Percentiles rank a stretch among this genome's conserved stretches.
Conservation (phyloP, 768 basidiomycete species). For the Leccinum barrowsii region DNA sequence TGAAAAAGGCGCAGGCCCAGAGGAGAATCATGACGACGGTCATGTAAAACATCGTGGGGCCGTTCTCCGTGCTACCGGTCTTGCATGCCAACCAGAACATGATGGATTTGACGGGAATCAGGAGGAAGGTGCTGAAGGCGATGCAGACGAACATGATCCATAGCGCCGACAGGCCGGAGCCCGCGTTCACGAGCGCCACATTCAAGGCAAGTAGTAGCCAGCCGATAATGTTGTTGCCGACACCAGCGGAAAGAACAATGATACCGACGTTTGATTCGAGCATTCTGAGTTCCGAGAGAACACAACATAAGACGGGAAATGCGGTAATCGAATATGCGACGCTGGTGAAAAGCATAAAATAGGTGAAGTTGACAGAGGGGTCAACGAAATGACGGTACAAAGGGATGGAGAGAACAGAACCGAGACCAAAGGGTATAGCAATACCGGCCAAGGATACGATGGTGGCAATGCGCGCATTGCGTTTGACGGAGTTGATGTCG, state of each 20-base stretch:
- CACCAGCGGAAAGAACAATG: conserved; percentile 88
- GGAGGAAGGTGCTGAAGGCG: conserved; percentile 75
- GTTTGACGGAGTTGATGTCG: conserved; percentile 72
- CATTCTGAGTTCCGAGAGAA: conserved; percentile 87
- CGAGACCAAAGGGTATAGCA: conserved; percentile 83
- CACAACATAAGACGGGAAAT: conserved; percentile 81
- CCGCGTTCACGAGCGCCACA: conserved; percentile 89
- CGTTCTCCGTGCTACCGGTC: conserved; percentile 78
- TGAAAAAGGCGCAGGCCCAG: conserved; percentile 89
- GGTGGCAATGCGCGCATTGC: conserved; percentile 64
- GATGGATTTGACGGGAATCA: conserved; percentile 58
- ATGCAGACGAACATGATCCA: conserved; percentile 80
- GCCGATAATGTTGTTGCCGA: conserved; percentile 83
- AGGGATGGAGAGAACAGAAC: conserved; percentile 67
- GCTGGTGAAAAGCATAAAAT: conserved; percentile 94
- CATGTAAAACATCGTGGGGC: conserved; percentile 88
- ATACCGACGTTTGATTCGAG: conserved; percentile 91
- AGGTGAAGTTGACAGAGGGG: conserved; percentile 62
- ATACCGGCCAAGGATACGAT: conserved; percentile 82
- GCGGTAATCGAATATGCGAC: conserved; percentile 89
- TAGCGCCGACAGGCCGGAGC: conserved; percentile 75
- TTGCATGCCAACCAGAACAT: conserved; percentile 70
- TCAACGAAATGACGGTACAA: conserved; percentile 54
- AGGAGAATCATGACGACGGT: conserved; percentile 74
- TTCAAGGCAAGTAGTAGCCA: conserved; percentile 89